Conservation (phyloP, 2,329 filamentous ascomycete genomes). For the Calonectria ilicicola region DNA sequence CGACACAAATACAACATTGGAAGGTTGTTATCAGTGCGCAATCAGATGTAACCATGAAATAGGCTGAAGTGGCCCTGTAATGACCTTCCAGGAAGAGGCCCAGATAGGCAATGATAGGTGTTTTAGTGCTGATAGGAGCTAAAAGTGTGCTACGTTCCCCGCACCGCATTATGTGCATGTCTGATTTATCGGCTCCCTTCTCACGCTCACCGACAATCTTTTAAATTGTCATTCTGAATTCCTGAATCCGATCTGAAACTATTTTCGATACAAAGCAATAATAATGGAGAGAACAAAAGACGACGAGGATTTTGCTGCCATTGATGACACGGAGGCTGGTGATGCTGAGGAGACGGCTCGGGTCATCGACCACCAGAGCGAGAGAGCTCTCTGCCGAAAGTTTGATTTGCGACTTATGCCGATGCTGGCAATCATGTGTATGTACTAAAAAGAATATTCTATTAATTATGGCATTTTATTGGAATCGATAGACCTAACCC, state of each 20-base stretch:
- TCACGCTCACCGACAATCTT: background rate
- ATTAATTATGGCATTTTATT: background rate
- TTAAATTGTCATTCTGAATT: background rate
- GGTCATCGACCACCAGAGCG: conserved; percentile 56
- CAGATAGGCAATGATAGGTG: background rate
- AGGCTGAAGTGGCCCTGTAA: background rate
- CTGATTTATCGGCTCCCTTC: background rate
- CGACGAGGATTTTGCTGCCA: background rate
- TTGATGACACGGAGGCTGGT: background rate
- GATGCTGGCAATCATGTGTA: conserved; percentile 66
- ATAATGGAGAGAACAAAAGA: background rate
- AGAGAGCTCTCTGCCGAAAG: conserved; percentile 64
- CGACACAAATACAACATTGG: background rate
- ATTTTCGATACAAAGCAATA: too few relatives aligned
- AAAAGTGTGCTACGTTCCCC: background rate
- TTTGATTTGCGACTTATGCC: conserved; percentile 67
- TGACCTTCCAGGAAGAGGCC: background rate
- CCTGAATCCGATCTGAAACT: background rate
- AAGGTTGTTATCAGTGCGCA: background rate
- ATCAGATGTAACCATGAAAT: background rate
- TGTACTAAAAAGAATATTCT: background rate
- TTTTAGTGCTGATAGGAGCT: background rate
- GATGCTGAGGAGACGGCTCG: conserved; percentile 38
- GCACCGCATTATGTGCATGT: background rate
- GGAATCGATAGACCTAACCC: background rate